These are phyloP conservation scores for Diaporthe sp. DNA, from an alignment of 2,329 filamentous ascomycete genomes.

Conservation along the genomic window DNA sequence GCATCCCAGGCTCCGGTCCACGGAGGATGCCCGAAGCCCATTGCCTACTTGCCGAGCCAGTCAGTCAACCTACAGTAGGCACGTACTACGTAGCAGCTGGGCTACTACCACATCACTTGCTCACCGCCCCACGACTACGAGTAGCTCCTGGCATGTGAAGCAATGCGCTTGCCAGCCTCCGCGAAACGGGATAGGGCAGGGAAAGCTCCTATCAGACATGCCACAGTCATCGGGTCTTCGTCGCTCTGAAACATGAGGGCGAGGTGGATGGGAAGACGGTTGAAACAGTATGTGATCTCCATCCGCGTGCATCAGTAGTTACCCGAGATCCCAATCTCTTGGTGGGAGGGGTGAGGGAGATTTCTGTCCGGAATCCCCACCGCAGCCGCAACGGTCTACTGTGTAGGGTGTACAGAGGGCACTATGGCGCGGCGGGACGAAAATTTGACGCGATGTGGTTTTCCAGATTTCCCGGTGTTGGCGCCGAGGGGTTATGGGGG, in stretches of 20 bases:
- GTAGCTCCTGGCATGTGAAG: slow-evolving; percentile 20
- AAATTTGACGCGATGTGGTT: slow-evolving; percentile 21
- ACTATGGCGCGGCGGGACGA: slow-evolving; percentile 19
- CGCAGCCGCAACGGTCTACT: not conserved
- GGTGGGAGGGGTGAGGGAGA: not conserved
- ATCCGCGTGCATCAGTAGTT: slow-evolving; percentile 4
- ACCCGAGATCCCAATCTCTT: slow-evolving; percentile 19
- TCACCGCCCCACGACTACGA: slow-evolving; percentile 2
- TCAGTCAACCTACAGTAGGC: not conserved
- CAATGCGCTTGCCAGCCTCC: not conserved
- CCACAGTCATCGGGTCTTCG: not conserved
- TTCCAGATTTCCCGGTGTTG: slow-evolving; percentile 18
- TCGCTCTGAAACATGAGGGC: slow-evolving; percentile 19
- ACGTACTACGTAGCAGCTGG: slow-evolving; percentile 11
- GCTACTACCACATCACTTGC: not conserved
- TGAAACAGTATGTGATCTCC: slow-evolving; percentile 16
- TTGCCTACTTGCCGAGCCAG: not conserved
- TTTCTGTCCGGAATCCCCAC: not conserved
- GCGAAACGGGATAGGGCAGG: not conserved
- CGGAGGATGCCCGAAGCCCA: slow-evolving; percentile 8
- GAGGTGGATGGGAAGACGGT: slow-evolving; percentile 11
- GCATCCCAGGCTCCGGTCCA: slow-evolving; percentile 9
- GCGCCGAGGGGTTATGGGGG: not conserved
- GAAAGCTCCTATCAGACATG: slow-evolving; percentile 10
- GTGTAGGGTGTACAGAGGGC: not conserved